These are phyloP conservation scores for Manihot esculenta DNA, from an alignment of 441 rosid species.

Conservation along the genomic window DNA sequence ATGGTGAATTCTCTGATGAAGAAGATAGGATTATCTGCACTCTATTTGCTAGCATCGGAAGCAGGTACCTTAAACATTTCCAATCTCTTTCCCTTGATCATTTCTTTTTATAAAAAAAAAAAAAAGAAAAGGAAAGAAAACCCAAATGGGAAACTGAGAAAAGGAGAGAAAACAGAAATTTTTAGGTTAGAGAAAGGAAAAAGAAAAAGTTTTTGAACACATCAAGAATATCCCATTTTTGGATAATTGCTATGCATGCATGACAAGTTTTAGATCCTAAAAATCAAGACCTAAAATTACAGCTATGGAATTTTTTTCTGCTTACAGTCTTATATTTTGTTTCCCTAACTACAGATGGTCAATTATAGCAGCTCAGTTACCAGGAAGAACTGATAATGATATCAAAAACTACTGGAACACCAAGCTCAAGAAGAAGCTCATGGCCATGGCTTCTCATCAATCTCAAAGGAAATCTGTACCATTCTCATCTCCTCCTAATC, in stretches of 20 bases:
- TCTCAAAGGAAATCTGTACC: slow-evolving; percentile 40
- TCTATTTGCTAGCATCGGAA: slow-evolving; percentile 57
- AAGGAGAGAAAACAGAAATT: not conserved
- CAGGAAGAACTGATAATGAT: slow-evolving; percentile 40
- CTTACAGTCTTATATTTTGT: no score
- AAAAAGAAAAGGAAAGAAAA: no score
- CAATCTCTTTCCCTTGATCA: not conserved
- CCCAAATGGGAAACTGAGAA: slow-evolving; percentile 23
- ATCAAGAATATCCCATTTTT: slow-evolving; percentile 30
- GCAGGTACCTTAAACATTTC: slow-evolving; percentile 40
- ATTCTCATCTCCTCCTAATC: slow-evolving; percentile 27
- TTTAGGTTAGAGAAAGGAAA: not conserved
- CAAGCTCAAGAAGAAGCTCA: slow-evolving; percentile 40
- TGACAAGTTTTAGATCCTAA: slow-evolving; percentile 35
- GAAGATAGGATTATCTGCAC: slow-evolving; percentile 54
- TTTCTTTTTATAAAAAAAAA: no score
- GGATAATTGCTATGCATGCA: slow-evolving; percentile 34
- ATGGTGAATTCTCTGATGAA: slow-evolving; percentile 59
- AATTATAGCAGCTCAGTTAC: slow-evolving; percentile 39
- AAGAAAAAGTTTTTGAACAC: not conserved
- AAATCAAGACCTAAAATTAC: slow-evolving; percentile 13
- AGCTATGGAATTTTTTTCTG: slow-evolving; percentile 9
- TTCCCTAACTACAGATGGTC: slow-evolving; percentile 38
- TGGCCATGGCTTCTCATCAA: slow-evolving; percentile 42
- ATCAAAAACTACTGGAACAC: slow-evolving; percentile 40